phyloP scores from a whole-genome alignment of 2,329 filamentous ascomycete genomes.

The Fusarium sp. region DNA sequence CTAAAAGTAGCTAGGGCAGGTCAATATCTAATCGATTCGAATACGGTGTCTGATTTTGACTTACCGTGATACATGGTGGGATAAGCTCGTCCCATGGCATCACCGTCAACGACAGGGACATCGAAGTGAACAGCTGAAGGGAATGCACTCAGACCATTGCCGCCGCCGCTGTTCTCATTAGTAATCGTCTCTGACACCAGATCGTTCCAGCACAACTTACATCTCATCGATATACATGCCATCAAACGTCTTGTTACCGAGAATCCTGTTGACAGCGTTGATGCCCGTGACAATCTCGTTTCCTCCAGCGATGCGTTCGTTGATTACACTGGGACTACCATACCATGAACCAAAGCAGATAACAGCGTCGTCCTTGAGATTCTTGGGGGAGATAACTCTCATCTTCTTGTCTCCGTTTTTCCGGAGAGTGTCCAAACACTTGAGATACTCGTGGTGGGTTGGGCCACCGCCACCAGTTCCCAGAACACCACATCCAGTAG shows the following conservation, averaged over 20 bases:
- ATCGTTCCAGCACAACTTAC: conserved; percentile 35
- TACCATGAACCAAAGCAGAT: conserved; percentile 57
- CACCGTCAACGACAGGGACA: conserved; percentile 50
- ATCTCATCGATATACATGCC: conserved; percentile 52
- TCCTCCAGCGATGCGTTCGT: conserved; percentile 50
- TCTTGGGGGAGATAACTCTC: conserved; percentile 52
- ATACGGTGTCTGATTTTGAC: neutral
- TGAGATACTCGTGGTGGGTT: conserved; percentile 56
- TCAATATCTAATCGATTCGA: neutral
- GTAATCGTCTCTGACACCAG: accelerated
- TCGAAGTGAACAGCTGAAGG: conserved; percentile 48
- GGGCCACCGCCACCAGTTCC: conserved; percentile 52
- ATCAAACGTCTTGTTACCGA: conserved; percentile 46
- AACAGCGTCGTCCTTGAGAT: conserved; percentile 50
- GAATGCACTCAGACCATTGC: conserved; percentile 51
- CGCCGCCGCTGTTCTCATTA: conserved; percentile 47
- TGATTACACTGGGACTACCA: conserved; percentile 54
- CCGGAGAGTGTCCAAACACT: conserved; percentile 51
- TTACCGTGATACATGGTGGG: conserved; percentile 51
- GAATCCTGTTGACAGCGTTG: conserved; percentile 48
- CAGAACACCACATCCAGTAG: conserved; percentile 49
- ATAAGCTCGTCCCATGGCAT: conserved; percentile 52
- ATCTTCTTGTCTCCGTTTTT: conserved; percentile 49
- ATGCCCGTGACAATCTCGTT: conserved; percentile 51
- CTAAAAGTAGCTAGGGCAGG: conserved; percentile 47